phyloP scores from a whole-genome alignment of 2,329 filamentous ascomycete genomes.

The Pyricularia sp. region DNA sequence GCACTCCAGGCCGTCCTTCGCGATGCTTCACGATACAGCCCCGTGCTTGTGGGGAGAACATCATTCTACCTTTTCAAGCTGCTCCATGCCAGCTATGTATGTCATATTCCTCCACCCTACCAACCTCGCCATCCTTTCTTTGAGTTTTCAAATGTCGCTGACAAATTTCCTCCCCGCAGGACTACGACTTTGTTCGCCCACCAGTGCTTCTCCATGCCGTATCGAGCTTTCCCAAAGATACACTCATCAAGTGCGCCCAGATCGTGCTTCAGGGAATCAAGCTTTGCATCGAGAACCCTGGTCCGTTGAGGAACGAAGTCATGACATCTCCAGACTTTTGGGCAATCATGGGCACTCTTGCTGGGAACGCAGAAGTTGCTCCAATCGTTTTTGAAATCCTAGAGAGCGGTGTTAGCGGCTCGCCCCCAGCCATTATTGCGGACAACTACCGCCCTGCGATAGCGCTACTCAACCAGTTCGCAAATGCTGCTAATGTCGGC shows the following conservation, averaged over 20 bases:
- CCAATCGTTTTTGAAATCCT: conserved; percentile 80
- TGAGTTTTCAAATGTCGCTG: conserved; percentile 1
- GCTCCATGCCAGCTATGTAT: conserved; percentile 75
- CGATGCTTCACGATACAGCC: conserved; percentile 69
- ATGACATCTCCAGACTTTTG: conserved; percentile 97
- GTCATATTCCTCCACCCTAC: conserved; percentile 21
- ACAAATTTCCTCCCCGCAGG: conserved; percentile 36
- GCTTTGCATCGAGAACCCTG: conserved; percentile 68
- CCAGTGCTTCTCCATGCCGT: conserved; percentile 88
- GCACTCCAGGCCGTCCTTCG: conserved; percentile 74
- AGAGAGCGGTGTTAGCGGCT: conserved; percentile 62
- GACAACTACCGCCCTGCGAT: conserved; percentile 94
- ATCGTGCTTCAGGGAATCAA: conserved; percentile 72
- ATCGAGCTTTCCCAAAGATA: conserved; percentile 72
- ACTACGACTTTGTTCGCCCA: conserved; percentile 83
- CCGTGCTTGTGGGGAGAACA: conserved; percentile 72
- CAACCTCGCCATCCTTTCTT: not conserved
- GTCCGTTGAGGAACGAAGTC: conserved; percentile 77
- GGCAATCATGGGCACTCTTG: conserved; percentile 74
- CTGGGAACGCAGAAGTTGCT: conserved; percentile 60
- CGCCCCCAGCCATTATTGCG: conserved; percentile 76
- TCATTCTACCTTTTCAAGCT: conserved; percentile 81
- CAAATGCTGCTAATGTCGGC: conserved; percentile 68
- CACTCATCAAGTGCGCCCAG: conserved; percentile 65
- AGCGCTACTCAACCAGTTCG: conserved; percentile 78